These are phyloP conservation scores for Zoysia japonica DNA, from an alignment of 176 grass and related monocot species.

Conservation along the genomic window DNA sequence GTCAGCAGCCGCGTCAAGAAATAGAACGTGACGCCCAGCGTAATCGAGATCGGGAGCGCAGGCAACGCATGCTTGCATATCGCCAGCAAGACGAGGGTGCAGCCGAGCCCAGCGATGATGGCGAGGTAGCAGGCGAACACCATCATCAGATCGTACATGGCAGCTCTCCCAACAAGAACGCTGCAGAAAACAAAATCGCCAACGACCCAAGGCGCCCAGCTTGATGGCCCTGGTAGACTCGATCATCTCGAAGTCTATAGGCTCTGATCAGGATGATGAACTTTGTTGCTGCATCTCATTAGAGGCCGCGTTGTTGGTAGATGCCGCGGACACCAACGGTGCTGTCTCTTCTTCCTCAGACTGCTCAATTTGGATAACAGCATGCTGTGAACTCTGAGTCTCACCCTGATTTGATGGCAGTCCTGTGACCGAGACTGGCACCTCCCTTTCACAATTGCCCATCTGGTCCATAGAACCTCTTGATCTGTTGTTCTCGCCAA, in stretches of 20 bases:
- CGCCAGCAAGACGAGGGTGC: constrained; percentile 89
- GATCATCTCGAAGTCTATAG: constrained; percentile 66
- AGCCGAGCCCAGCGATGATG: constrained; percentile 94
- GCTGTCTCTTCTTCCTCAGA: constrained; percentile 48
- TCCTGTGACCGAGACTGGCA: neutral
- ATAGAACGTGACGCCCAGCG: constrained; percentile 82
- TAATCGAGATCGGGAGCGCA: constrained; percentile 88
- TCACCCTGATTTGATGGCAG: constrained; percentile 33
- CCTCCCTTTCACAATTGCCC: constrained; percentile 24
- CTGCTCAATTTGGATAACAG: constrained; percentile 49
- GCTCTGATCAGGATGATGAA: constrained; percentile 38
- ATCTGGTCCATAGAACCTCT: constrained; percentile 20
- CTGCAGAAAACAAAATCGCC: constrained; percentile 99
- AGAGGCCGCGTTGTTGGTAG: constrained; percentile 13
- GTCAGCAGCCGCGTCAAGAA: constrained; percentile 92
- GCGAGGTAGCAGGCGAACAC: constrained; percentile 99
- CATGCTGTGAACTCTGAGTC: constrained; percentile 47
- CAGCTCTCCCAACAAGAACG: constrained; percentile 91
- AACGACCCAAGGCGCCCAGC: constrained; percentile 46
- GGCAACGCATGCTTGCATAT: constrained; percentile 83
- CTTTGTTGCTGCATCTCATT: constrained; percentile 27
- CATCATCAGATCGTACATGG: constrained; percentile 98
- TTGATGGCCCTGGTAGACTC: constrained; percentile 87
- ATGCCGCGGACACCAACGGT: constrained; percentile 48
- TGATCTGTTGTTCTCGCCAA: constrained; percentile 4